Evolutionary conservation across 1,284 basidiomycete species (phyloP).

Genomic region (Cryptococcus neoformans): DNA sequence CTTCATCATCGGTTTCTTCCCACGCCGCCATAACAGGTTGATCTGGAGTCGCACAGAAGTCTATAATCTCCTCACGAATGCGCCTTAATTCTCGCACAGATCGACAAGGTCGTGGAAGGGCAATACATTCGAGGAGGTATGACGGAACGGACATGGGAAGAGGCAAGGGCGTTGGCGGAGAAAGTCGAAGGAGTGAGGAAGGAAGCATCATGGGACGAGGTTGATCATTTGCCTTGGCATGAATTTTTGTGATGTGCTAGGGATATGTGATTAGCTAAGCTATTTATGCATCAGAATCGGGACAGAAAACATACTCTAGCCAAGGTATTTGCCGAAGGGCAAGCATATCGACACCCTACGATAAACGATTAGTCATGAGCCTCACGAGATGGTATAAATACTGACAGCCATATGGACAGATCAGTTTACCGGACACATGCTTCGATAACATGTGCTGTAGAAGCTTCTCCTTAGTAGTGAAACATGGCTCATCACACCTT

Average conservation of each 20-base stretch:
- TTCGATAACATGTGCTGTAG: slow-evolving; percentile 30
- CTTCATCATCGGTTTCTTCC: slow-evolving; percentile 4
- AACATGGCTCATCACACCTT: slow-evolving; percentile 32
- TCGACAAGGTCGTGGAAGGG: no score
- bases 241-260: no score
- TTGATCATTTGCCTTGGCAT: no score
- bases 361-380: background rate
- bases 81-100: no score
- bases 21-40: slow-evolving; percentile 24
- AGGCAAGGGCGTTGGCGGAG: no score
- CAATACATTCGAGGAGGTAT: no score
- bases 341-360: background rate
- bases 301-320: background rate
- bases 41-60: slow-evolving; percentile 22
- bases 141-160: no score
- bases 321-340: background rate
- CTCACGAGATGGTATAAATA: background rate
- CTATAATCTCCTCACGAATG: slow-evolving; percentile 16
- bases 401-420: slow-evolving; percentile 29
- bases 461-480: slow-evolving; percentile 17
- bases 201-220: no score
- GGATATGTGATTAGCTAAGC: no score
- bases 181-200: no score
- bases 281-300: no score
- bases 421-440: slow-evolving; percentile 26